Conservation (phyloP, 441 rosid species). For the Cnidoscolus chayamansa region DNA sequence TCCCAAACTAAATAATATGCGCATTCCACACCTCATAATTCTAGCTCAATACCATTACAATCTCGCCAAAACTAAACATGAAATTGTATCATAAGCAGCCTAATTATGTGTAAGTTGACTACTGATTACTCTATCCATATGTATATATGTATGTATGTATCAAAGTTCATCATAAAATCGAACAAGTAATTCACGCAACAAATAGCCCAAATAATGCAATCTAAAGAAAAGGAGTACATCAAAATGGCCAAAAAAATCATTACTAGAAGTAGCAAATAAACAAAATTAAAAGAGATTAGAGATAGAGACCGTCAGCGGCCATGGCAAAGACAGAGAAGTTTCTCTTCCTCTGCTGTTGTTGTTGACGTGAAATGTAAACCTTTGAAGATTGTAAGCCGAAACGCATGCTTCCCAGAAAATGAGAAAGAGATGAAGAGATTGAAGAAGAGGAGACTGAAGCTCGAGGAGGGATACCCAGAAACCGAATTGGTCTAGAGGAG, state of each 20-base stretch:
- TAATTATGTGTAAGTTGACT: background rate
- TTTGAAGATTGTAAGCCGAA: constrained; percentile 28
- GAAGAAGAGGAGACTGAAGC: constrained; percentile 35
- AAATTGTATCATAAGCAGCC: background rate
- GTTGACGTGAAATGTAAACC: constrained; percentile 28
- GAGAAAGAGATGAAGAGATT: constrained; percentile 52
- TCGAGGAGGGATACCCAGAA: constrained; percentile 51
- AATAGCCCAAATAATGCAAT: background rate
- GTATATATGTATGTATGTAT: no score
- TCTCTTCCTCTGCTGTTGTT: constrained; percentile 32
- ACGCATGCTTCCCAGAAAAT: constrained; percentile 44
- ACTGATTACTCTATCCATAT: background rate
- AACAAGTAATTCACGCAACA: background rate
- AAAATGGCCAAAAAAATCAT: background rate
- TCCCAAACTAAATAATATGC: background rate
- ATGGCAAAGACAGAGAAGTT: constrained; percentile 66
- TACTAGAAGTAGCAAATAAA: background rate
- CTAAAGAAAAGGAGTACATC: background rate
- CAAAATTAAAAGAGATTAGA: constrained; percentile 16
- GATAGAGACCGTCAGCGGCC: constrained; percentile 56
- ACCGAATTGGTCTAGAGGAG: constrained; percentile 40
- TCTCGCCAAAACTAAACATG: background rate
- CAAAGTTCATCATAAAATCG: background rate
- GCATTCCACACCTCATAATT: background rate
- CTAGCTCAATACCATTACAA: background rate